A percentile compares a stretch with the other conserved stretches of the same genome.
Conservation (phyloP, 1,139 yeast genomes). For the Arxiozyma slooffiae region DNA sequence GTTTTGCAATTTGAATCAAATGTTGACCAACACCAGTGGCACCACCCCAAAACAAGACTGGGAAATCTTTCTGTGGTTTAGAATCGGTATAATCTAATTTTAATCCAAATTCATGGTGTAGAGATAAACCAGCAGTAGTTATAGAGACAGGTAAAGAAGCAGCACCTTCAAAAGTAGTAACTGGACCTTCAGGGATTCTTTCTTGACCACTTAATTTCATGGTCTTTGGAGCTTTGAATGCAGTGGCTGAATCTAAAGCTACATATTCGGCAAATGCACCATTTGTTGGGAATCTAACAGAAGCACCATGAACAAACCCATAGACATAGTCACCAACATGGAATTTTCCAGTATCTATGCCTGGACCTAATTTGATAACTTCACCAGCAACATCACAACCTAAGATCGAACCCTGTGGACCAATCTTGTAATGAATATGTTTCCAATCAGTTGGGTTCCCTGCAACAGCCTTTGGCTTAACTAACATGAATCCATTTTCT, state of each 20-base stretch:
- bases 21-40: constrained; percentile 45
- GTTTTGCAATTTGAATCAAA: constrained; percentile 42
- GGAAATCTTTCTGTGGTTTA: constrained; percentile 25
- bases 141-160: constrained; percentile 48
- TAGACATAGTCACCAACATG: constrained; percentile 48
- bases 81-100: constrained; percentile 20
- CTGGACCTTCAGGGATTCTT: constrained; percentile 31
- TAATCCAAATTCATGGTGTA: constrained; percentile 21
- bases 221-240: constrained; percentile 30
- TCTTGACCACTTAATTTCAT: constrained; percentile 19
- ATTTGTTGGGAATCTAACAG: constrained; percentile 30
- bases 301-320: constrained; percentile 41
- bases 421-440: constrained; percentile 37
- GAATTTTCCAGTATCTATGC: constrained; percentile 35
- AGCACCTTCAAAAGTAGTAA: constrained; percentile 51
- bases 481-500: constrained; percentile 37
- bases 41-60: constrained; percentile 47
- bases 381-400: constrained; percentile 57
- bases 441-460: constrained; percentile 74
- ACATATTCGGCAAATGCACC: constrained; percentile 59
- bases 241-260: constrained; percentile 33
- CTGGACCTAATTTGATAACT: constrained; percentile 47
- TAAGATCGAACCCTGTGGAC: constrained; percentile 38
- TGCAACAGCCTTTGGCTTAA: constrained; percentile 52
- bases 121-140: constrained; percentile 36